These are phyloP conservation scores for Speleostelium caveatum DNA, from an alignment of 78 protist genomes.

Conservation along the genomic window DNA sequence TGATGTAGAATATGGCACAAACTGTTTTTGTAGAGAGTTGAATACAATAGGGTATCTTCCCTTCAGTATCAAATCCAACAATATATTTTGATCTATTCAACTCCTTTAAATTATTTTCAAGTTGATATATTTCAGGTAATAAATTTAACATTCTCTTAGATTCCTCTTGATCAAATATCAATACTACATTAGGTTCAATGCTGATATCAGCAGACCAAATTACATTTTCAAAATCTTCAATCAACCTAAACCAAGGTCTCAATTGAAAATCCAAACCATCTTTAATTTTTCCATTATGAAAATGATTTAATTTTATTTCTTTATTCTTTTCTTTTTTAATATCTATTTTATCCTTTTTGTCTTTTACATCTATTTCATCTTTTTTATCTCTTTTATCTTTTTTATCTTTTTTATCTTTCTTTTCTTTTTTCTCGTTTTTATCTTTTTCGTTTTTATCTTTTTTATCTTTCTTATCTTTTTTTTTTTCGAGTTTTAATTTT, in stretches of 20 bases:
- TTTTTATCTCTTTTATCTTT: no score
- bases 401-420: neutral
- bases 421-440: neutral
- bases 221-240: slow-evolving; percentile 33
- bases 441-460: neutral
- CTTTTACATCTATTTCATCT: neutral
- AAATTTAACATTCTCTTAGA: slow-evolving; percentile 1
- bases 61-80: slow-evolving; percentile 59
- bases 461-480: slow-evolving; percentile 11
- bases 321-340: neutral
- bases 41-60: slow-evolving; percentile 8
- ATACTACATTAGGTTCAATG: slow-evolving; percentile 20
- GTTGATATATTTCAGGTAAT: slow-evolving; percentile 11
- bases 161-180: slow-evolving; percentile 6
- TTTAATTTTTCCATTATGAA: slow-evolving; percentile 5
- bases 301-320: neutral
- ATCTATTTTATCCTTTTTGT: neutral
- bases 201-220: slow-evolving; percentile 45
- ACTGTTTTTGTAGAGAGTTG: slow-evolving; percentile 52
- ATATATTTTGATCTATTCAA: neutral
- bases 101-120: neutral
- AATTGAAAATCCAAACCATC: slow-evolving; percentile 10
- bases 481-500: no score
- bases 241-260: slow-evolving; percentile 25
- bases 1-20: slow-evolving; percentile 16